Percentiles rank a stretch among this genome's conserved stretches.
phyloP scores from a whole-genome alignment of 768 basidiomycete species.

The Tylopilus rubrobrunneus region DNA sequence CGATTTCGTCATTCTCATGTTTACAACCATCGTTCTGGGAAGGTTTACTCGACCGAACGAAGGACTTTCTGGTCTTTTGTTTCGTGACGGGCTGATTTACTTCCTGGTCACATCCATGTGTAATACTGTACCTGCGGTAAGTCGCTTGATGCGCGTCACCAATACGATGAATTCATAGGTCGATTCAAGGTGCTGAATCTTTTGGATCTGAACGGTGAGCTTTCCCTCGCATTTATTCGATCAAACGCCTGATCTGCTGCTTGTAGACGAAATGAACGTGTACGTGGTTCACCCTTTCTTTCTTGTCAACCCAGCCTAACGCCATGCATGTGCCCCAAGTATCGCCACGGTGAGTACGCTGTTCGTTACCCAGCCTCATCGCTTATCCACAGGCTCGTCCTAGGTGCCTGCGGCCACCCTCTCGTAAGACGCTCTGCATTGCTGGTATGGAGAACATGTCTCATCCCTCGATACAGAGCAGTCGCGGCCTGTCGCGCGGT shows the following conservation, averaged over 20 bases:
- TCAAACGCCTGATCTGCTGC: background rate
- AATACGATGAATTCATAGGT: background rate
- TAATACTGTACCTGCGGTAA: conserved; percentile 65
- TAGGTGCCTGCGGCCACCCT: conserved; percentile 64
- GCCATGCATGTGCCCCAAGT: background rate
- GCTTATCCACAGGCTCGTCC: background rate
- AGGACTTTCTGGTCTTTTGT: conserved; percentile 61
- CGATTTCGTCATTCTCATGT: conserved; percentile 55
- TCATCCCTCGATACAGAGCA: conserved; percentile 16
- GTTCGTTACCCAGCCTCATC: background rate
- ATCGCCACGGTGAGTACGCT: conserved; percentile 21
- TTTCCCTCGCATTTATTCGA: background rate
- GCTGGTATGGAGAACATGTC: background rate
- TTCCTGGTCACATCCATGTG: conserved; percentile 63
- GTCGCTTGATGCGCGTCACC: conserved; percentile 16
- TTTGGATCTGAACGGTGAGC: conserved; percentile 24
- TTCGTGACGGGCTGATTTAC: conserved; percentile 70
- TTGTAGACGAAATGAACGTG: conserved; percentile 26
- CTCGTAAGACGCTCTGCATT: conserved; percentile 41
- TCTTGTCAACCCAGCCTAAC: conserved; percentile 1
- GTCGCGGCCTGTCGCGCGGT: conserved; percentile 62
- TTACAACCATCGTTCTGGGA: conserved; percentile 52
- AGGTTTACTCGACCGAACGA: conserved; percentile 45
- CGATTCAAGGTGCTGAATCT: conserved; percentile 24
- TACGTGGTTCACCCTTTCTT: conserved; percentile 2